These are phyloP conservation scores for Malus sylvestris DNA, from an alignment of 306 rosid genomes.

Conservation along the genomic window DNA sequence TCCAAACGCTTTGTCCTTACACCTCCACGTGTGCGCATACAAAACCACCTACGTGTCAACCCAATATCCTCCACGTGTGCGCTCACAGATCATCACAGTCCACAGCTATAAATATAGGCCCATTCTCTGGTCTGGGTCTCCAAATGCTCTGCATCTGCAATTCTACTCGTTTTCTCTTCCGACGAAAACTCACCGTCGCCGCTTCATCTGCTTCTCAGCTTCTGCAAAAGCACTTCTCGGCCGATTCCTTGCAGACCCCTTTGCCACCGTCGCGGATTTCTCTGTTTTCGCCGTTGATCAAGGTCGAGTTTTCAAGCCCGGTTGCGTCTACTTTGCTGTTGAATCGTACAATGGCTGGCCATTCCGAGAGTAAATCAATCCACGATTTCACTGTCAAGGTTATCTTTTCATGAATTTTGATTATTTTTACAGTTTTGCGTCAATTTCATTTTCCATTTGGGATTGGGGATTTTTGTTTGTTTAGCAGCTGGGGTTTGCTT, in stretches of 20 bases:
- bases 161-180: slow-evolving; percentile 26
- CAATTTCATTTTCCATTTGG: not conserved
- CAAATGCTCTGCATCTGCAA: slow-evolving; percentile 25
- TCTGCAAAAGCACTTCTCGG: not conserved
- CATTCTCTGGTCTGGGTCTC: not conserved
- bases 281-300: slow-evolving; percentile 1
- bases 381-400: slow-evolving; percentile 72
- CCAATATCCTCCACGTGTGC: not conserved
- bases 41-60: not conserved
- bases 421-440: not conserved
- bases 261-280: slow-evolving; percentile 1
- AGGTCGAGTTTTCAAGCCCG: slow-evolving; percentile 4
- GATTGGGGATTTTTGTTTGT: not conserved
- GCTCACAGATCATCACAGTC: not conserved
- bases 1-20: not conserved
- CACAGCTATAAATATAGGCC: not conserved
- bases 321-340: slow-evolving; percentile 3
- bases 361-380: slow-evolving; percentile 36
- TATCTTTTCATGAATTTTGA: not conserved
- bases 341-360: slow-evolving; percentile 55
- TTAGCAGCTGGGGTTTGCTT: not conserved
- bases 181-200: slow-evolving; percentile 9
- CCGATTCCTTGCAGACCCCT: slow-evolving; percentile 7
- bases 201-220: slow-evolving; percentile 16
- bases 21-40: slow-evolving; percentile 1